Evolutionary conservation across 2,329 filamentous ascomycete species (phyloP).

Genomic region (Orbilia javanica): DNA sequence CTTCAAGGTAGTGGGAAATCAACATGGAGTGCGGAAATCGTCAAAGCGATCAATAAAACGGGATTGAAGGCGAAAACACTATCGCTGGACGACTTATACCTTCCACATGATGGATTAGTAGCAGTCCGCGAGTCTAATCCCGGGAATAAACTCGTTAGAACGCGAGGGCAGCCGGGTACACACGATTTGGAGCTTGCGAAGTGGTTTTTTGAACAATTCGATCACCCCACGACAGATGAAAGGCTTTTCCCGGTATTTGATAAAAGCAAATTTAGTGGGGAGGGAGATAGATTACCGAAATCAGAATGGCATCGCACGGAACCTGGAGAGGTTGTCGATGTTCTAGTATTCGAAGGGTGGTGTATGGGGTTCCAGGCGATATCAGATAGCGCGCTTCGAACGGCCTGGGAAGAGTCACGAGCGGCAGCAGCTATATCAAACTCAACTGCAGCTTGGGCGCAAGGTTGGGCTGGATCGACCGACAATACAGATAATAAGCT

Average conservation of each 20-base stretch:
- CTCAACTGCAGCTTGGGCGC: too few relatives aligned
- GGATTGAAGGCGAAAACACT: conserved; percentile 77
- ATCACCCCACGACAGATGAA: conserved; percentile 65
- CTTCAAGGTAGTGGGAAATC: conserved; percentile 95
- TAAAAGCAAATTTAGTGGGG: conserved; percentile 81
- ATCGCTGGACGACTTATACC: conserved; percentile 91
- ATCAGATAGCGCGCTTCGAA: conserved; percentile 69
- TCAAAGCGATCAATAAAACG: conserved; percentile 71
- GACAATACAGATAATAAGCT: conserved; percentile 65
- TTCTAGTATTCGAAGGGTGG: conserved; percentile 91
- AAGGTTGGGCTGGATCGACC: not conserved
- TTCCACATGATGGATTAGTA: conserved; percentile 77
- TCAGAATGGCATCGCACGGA: conserved; percentile 71
- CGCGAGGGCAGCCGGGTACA: conserved; percentile 84
- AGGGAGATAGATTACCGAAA: conserved; percentile 78
- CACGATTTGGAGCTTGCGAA: conserved; percentile 79
- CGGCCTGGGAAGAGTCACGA: conserved; percentile 66
- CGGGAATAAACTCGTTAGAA: conserved; percentile 80
- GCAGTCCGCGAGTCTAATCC: conserved; percentile 75
- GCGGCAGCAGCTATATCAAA: too few relatives aligned
- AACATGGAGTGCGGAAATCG: conserved; percentile 79
- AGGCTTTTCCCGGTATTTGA: conserved; percentile 80
- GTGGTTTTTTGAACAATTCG: conserved; percentile 74
- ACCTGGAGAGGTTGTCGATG: conserved; percentile 70
- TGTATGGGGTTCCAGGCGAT: conserved; percentile 84